These are phyloP conservation scores for Pneumocystis carinii DNA, from an alignment of 1,139 yeast genomes.

Conservation along the genomic window DNA sequence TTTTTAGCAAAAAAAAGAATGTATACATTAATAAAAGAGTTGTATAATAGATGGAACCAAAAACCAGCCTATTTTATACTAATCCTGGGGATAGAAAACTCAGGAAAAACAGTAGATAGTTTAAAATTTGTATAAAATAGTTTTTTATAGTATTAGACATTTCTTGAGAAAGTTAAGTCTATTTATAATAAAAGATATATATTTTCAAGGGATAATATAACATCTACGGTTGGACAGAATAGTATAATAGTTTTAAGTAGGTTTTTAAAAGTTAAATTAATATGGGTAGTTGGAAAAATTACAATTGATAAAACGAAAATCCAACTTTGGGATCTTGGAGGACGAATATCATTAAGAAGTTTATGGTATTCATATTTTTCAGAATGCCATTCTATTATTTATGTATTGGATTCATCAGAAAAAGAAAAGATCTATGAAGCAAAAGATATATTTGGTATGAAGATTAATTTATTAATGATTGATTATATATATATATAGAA, in stretches of 20 bases:
- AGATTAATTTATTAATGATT: background rate
- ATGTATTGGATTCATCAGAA: background rate
- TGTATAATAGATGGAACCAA: background rate
- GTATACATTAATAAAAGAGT: background rate
- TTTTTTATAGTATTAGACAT: background rate
- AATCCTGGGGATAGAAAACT: background rate
- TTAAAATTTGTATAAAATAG: background rate
- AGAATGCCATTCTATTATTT: background rate
- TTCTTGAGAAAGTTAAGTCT: background rate
- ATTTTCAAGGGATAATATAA: background rate
- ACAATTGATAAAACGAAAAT: background rate
- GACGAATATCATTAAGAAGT: background rate
- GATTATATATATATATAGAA: background rate
- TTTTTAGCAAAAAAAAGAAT: background rate
- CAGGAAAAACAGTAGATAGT: background rate
- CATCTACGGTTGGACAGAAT: background rate
- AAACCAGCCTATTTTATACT: background rate
- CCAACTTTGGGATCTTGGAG: background rate
- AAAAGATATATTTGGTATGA: background rate
- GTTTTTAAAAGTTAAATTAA: background rate
- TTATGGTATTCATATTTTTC: background rate
- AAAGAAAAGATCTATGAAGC: background rate
- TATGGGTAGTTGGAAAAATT: background rate
- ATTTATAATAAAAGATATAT: background rate
- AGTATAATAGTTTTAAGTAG: background rate